A percentile compares a stretch with the other conserved stretches of the same genome.
Conservation (phyloP, 371 early-diverging fungal genomes). For the Globomyces sp. region DNA sequence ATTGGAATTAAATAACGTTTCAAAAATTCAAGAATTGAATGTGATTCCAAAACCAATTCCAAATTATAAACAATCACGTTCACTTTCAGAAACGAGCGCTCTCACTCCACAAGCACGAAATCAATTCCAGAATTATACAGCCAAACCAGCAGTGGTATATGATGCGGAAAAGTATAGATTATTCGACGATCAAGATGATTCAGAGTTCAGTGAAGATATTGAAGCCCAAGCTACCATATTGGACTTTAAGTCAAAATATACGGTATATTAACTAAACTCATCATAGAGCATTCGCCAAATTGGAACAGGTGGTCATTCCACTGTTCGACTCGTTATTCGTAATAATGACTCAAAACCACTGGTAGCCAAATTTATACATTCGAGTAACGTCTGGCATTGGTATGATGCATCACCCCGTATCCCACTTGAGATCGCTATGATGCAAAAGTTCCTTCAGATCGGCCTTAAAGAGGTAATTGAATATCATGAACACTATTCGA, state of each 20-base stretch:
- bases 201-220: neutral
- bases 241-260: conserved; percentile 4
- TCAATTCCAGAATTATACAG: neutral
- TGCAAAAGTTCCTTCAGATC: conserved; percentile 22
- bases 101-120: too few relatives aligned
- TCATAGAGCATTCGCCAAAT: conserved; percentile 35
- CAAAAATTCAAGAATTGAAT: too few relatives aligned
- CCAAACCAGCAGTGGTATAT: neutral
- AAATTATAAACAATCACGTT: too few relatives aligned
- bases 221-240: neutral
- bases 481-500: conserved; percentile 40
- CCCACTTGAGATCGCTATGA: conserved; percentile 45
- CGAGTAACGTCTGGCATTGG: conserved; percentile 51
- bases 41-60: too few relatives aligned
- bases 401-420: conserved; percentile 18
- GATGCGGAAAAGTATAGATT: neutral
- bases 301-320: conserved; percentile 51
- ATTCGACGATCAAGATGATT: conserved; percentile 12
- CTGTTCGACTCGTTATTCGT: conserved; percentile 39
- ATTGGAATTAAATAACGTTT: too few relatives aligned
- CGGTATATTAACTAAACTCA: neutral
- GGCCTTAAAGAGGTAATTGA: conserved; percentile 30
- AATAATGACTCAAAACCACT: conserved; percentile 24
- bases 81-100: too few relatives aligned
- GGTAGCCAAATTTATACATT: conserved; percentile 44